Evolutionary conservation across 257 asterid genomes (phyloP).

Genomic region (Cinchona pubescens): DNA sequence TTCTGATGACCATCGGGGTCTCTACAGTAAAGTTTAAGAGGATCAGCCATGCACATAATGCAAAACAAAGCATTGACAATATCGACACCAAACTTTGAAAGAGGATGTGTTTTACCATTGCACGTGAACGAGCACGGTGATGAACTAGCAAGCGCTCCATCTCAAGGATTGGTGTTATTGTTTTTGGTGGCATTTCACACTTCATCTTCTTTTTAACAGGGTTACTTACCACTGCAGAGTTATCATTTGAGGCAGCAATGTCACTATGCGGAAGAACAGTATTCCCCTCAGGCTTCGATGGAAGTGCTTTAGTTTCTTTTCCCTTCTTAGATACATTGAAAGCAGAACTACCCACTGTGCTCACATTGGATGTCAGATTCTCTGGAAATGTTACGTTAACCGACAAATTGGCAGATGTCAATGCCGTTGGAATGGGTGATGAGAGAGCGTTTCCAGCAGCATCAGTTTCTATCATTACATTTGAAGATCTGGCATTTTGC

Average conservation of each 20-base stretch:
- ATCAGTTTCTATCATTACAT: conserved; percentile 5
- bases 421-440: no score
- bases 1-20: conserved; percentile 78
- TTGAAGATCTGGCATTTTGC: conserved; percentile 7
- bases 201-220: conserved; percentile 65
- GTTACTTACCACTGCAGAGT: conserved; percentile 25
- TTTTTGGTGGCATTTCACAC: conserved; percentile 82
- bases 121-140: conserved; percentile 76
- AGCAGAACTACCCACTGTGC: conserved; percentile 14
- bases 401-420: conserved; percentile 23
- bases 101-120: conserved; percentile 60
- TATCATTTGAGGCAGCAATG: conserved; percentile 17
- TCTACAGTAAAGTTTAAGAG: conserved; percentile 42
- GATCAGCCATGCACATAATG: not conserved
- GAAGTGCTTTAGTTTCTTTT: conserved; percentile 6
- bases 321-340: conserved; percentile 2
- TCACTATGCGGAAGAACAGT: conserved; percentile 16
- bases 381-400: conserved; percentile 17
- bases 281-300: conserved; percentile 12
- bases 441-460: no score
- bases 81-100: not conserved
- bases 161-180: conserved; percentile 48
- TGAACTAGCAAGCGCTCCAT: conserved; percentile 63
- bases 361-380: conserved; percentile 18
- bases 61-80: conserved; percentile 8